Conservation (phyloP, 495 filamentous ascomycete genomes). For the Aspergillus diversus region DNA sequence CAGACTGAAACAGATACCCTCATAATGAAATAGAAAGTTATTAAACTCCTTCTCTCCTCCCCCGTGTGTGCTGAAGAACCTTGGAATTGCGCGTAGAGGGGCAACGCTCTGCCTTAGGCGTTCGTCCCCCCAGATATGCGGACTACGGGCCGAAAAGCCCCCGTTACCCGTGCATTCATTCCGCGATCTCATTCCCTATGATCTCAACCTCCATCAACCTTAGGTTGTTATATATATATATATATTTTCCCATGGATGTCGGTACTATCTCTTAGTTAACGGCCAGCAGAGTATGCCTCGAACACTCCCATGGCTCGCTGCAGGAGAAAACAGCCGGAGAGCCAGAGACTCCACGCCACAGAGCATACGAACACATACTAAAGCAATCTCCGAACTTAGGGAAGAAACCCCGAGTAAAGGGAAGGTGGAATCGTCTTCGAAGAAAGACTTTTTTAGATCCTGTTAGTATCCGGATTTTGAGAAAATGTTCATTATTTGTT, state of each 20-base stretch:
- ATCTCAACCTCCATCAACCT: not conserved
- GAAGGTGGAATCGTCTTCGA: constrained; percentile 1
- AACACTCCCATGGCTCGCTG: constrained; percentile 46
- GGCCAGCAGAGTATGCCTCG: constrained; percentile 41
- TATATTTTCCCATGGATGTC: not conserved
- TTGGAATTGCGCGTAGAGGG: not conserved
- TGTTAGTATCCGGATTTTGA: constrained; percentile 30
- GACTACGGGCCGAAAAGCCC: constrained; percentile 11
- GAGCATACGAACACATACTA: not conserved
- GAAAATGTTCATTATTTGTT: not conserved
- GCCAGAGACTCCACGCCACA: constrained; percentile 25
- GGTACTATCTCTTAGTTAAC: not conserved
- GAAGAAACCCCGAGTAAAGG: constrained; percentile 12
- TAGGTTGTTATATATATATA: not conserved
- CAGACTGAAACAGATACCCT: constrained; percentile 15
- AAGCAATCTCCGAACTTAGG: constrained; percentile 1
- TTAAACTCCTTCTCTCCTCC: not conserved
- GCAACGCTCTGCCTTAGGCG: not conserved
- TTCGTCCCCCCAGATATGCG: constrained; percentile 8
- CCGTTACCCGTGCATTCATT: constrained; percentile 13
- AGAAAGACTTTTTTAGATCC: constrained; percentile 39
- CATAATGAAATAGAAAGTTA: constrained; percentile 9
- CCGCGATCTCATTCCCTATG: constrained; percentile 1
- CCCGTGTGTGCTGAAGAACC: no score
- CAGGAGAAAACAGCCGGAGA: not conserved